Evolutionary conservation across 345 rosid species (phyloP).

Genomic region (Rhodamnia argentea): DNA sequence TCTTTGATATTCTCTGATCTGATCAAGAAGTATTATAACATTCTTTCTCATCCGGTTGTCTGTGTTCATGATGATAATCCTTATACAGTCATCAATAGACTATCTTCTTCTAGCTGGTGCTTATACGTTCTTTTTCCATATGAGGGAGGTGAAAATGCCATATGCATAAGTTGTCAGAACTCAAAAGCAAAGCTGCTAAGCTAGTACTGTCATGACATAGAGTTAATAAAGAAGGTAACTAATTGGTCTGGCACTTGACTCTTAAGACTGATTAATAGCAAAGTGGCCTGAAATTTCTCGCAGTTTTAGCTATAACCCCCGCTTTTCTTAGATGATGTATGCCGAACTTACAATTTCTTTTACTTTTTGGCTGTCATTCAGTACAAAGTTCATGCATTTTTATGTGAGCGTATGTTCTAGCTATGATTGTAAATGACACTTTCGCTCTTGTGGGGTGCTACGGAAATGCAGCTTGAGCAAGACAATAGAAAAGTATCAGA

Average conservation of each 20-base stretch:
- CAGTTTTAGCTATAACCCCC: neutral
- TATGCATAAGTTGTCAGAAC: neutral
- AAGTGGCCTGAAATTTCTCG: neutral
- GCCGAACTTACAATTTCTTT: neutral
- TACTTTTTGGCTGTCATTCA: neutral
- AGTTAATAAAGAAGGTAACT: neutral
- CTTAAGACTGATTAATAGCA: neutral
- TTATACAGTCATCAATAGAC: neutral
- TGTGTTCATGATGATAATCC: neutral
- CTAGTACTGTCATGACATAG: neutral
- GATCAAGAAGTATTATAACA: neutral
- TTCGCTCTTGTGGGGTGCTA: neutral
- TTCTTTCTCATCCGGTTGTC: neutral
- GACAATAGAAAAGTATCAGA: slow-evolving; percentile 72
- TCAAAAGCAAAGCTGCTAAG: neutral
- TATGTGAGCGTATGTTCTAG: neutral
- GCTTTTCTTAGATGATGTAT: neutral
- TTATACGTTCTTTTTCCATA: neutral
- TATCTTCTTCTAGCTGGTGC: neutral
- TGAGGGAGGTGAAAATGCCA: neutral
- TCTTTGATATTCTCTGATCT: neutral
- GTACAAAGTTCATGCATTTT: neutral
- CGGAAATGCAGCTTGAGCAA: slow-evolving; percentile 29
- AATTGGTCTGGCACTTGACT: neutral
- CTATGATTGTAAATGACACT: neutral